Percentiles rank a stretch among this genome's conserved stretches.
phyloP scores from a whole-genome alignment of 116 monocot genomes.

The Dioscorea cayenensis region DNA sequence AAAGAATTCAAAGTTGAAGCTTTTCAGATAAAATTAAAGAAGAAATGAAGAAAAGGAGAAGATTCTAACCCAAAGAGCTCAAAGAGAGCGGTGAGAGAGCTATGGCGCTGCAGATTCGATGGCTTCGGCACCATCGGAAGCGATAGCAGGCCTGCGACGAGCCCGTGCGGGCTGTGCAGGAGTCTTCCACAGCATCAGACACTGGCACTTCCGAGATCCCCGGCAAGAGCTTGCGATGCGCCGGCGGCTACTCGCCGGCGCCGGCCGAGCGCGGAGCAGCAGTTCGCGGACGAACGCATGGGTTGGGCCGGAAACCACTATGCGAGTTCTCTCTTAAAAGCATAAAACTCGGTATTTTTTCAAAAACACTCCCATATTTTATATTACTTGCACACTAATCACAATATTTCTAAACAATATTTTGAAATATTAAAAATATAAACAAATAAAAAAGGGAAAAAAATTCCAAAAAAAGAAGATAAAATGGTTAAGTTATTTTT shows the following conservation, averaged over 20 bases:
- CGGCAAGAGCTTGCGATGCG: background rate
- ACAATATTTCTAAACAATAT: too few relatives aligned
- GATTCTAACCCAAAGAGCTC: background rate
- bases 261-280: background rate
- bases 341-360: too few relatives aligned
- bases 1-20: background rate
- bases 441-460: too few relatives aligned
- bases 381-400: too few relatives aligned
- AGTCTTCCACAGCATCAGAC: background rate
- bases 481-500: too few relatives aligned
- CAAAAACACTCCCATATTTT: too few relatives aligned
- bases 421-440: too few relatives aligned
- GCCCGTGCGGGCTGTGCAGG: background rate
- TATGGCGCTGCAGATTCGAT: background rate
- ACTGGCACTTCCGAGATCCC: background rate
- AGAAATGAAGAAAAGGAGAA: background rate
- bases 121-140: background rate
- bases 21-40: background rate
- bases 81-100: background rate
- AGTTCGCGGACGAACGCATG: background rate
- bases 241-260: background rate
- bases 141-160: background rate
- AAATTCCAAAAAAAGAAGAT: too few relatives aligned
- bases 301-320: background rate
- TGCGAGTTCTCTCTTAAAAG: background rate